phyloP scores from a whole-genome alignment of 768 basidiomycete species.

The Epithele typhae region DNA sequence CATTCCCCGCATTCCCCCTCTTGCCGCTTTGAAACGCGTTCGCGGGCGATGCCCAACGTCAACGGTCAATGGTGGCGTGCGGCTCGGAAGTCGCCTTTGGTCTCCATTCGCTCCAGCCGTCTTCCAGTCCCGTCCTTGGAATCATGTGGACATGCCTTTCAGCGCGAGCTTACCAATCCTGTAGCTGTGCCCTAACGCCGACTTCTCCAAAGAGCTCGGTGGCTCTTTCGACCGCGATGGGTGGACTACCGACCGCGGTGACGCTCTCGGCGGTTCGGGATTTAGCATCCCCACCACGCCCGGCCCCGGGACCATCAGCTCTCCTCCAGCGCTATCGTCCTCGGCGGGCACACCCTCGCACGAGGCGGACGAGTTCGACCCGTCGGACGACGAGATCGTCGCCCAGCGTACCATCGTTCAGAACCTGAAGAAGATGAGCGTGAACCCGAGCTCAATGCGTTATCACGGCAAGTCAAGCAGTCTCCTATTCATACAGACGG shows the following conservation, averaged over 20 bases:
- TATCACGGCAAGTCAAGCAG: constrained; percentile 43
- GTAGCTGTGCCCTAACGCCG: constrained; percentile 63
- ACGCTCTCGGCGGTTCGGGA: neutral
- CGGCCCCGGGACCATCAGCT: neutral
- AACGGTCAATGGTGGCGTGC: no score
- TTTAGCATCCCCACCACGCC: no score
- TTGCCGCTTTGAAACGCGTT: neutral
- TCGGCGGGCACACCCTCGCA: neutral
- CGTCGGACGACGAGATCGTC: constrained; percentile 25
- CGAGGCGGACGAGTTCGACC: constrained; percentile 22
- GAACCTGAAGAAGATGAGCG: constrained; percentile 24
- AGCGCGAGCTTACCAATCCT: neutral
- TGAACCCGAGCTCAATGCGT: constrained; percentile 25
- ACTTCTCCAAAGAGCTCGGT: constrained; percentile 56
- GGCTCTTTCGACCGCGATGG: constrained; percentile 36
- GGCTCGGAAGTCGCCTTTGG: no score
- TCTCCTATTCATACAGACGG: constrained; percentile 37
- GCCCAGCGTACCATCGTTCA: constrained; percentile 25
- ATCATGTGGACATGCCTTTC: no score
- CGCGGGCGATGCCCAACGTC: neutral
- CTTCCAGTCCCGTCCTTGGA: neutral
- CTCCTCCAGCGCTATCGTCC: constrained; percentile 13
- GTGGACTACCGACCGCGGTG: constrained; percentile 26
- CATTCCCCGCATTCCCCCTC: neutral
- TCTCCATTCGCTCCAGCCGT: no score